Evolutionary conservation across 1,284 basidiomycete genomes (phyloP), one percentile per base, ranked within the genome.

Genomic region (Ustilago trichophora): DNA sequence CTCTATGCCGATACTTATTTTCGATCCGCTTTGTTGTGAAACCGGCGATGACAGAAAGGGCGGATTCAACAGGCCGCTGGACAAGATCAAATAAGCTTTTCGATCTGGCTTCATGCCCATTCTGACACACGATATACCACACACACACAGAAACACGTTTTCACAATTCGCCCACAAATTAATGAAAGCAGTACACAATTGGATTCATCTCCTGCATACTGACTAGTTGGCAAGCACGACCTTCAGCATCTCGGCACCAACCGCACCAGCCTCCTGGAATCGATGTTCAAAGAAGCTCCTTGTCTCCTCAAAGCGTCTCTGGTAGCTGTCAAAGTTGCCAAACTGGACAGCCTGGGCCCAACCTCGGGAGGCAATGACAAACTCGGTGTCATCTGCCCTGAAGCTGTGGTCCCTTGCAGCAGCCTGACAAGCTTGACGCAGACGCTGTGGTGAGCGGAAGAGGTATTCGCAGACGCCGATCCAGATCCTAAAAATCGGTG

Each of bases 381-480:
- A 98, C 82, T 98, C 95, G 42, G 93, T 85, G 82, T 98, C 96
- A 75, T 98, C 86, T 0, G 89, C 86, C 6, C 94, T 86, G 80
- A 96, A 92, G 74, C 88, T 88, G n/a, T 87, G 86, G 72, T 95
- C 90, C 57, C 87, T 83, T 21, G 93, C 82, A 0, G 91, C 91
- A 0, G 92, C 91, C 7, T 58, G 55, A 48, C 76, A 74, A 0
- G 79, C 71, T 6, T 58, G 60, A 4, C 62, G 60, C 22, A 81
- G 51, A 8, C 79, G 64, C 18, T 64, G 53, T 2, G 59, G 89
- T 7, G 85, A 85, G 46, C 90, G 87, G 85, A 98, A 98, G 16
- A 98, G 87, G 83, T 96, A 92, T 82, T 98, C 94, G 5, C 93
- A 93, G 9, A 98, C 93, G 34, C 95, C 96, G 52, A 98, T 91